Evolutionary conservation across 1,139 yeast genomes (phyloP).

Genomic region (Eremothecium gossypii): DNA sequence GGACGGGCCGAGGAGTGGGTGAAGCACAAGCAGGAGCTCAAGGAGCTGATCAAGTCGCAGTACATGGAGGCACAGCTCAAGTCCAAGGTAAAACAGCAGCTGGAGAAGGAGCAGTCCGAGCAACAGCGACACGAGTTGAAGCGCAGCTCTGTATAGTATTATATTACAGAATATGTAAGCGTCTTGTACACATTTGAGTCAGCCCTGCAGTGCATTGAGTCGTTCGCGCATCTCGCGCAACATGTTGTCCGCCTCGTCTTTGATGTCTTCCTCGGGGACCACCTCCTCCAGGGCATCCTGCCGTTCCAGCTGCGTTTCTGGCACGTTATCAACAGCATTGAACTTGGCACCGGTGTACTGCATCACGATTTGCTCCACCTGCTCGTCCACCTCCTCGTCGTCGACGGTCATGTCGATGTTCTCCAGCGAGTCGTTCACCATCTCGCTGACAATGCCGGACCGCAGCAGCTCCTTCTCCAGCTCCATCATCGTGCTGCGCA

Average conservation of each 20-base stretch:
- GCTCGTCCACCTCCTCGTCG: slow-evolving; percentile 64
- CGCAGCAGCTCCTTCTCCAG: slow-evolving; percentile 80
- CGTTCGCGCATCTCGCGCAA: slow-evolving; percentile 85
- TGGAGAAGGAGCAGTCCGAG: slow-evolving; percentile 11
- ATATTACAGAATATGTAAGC: background rate
- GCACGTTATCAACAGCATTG: slow-evolving; percentile 41
- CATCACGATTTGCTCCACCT: slow-evolving; percentile 48
- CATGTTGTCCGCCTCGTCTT: slow-evolving; percentile 64
- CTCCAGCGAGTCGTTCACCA: slow-evolving; percentile 89
- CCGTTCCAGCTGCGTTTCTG: slow-evolving; percentile 38
- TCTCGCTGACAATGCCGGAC: slow-evolving; percentile 88
- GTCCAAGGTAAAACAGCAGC: slow-evolving; percentile 12
- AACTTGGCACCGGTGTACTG: slow-evolving; percentile 41
- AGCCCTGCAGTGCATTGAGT: slow-evolving; percentile 74
- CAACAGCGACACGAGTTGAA: background rate
- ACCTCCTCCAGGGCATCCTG: slow-evolving; percentile 32
- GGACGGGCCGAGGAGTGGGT: slow-evolving; percentile 82
- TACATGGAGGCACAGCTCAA: slow-evolving; percentile 18
- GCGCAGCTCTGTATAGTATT: background rate
- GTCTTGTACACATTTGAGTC: slow-evolving; percentile 7
- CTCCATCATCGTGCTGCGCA: slow-evolving; percentile 78
- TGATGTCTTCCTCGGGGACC: slow-evolving; percentile 58
- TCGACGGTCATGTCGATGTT: slow-evolving; percentile 58
- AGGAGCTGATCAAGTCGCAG: slow-evolving; percentile 25
- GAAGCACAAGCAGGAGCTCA: slow-evolving; percentile 36